These are phyloP conservation scores for Eucalyptus pauciflora DNA, from an alignment of 345 rosid genomes.

Conservation along the genomic window DNA sequence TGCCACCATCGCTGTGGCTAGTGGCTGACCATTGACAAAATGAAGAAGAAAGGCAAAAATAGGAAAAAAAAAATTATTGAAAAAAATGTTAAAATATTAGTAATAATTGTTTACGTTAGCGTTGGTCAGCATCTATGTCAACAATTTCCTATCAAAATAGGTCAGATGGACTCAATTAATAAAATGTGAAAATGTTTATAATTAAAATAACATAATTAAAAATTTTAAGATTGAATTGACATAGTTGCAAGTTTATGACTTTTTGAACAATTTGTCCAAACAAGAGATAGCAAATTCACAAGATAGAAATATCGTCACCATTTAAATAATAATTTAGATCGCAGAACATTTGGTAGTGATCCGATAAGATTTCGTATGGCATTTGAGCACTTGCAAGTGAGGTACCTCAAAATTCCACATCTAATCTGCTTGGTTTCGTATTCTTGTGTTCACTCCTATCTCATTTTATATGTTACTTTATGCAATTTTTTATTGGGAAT, in stretches of 20 bases:
- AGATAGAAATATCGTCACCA: not conserved
- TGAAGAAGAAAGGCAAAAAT: not conserved
- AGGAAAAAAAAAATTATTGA: too few species aligned
- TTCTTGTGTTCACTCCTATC: not conserved
- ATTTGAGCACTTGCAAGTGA: not conserved
- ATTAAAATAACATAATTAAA: too few species aligned
- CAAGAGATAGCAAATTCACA: not conserved
- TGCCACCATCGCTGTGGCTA: too few species aligned
- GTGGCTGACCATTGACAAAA: not conserved
- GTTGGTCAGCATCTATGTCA: fast-evolving
- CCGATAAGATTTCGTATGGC: not conserved
- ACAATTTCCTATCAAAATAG: fast-evolving
- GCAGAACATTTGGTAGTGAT: not conserved
- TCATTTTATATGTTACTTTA: not conserved
- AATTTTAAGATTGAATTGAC: too few species aligned
- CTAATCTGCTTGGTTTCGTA: not conserved
- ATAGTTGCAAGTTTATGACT: not conserved
- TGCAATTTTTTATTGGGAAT: not conserved
- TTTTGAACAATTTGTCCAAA: not conserved
- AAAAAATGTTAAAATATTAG: too few species aligned
- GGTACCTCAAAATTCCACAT: not conserved
- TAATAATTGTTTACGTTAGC: fast-evolving
- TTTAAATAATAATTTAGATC: not conserved
- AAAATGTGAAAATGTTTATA: fast-evolving
- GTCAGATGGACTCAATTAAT: fast-evolving